A percentile compares a stretch with the other conserved stretches of the same genome.
Evolutionary conservation across 805 yeast genomes (phyloP).

Genomic region (Metschnikowia henanensis): DNA sequence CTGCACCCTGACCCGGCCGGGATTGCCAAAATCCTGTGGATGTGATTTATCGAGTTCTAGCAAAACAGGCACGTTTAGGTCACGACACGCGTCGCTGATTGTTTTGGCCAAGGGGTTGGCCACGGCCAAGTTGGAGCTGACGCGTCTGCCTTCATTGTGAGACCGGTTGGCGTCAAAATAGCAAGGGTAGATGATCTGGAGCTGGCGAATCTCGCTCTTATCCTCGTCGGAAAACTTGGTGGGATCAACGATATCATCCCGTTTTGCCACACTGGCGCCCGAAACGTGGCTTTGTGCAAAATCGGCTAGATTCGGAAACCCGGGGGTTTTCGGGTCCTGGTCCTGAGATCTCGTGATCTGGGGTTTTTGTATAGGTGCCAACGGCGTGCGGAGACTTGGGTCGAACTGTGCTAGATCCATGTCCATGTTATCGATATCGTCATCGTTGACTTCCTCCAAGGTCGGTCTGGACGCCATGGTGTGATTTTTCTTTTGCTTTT

Average conservation of each 20-base stretch:
- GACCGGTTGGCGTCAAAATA: slow-evolving; percentile 83
- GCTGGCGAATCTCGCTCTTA: slow-evolving; percentile 59
- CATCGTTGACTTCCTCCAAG: slow-evolving; percentile 77
- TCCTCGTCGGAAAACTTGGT: slow-evolving; percentile 32
- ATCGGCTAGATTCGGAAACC: slow-evolving; percentile 1
- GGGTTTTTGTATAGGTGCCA: slow-evolving; percentile 65
- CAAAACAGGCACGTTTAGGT: slow-evolving; percentile 41
- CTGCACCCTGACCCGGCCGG: slow-evolving; percentile 88
- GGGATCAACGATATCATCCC: slow-evolving; percentile 15
- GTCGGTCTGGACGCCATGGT: slow-evolving; percentile 53
- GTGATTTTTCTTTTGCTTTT: no score
- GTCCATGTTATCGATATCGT: slow-evolving; percentile 88
- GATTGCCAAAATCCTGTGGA: slow-evolving; percentile 97
- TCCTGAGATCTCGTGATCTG: slow-evolving; percentile 63
- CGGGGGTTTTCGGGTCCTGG: slow-evolving; percentile 19
- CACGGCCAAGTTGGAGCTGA: slow-evolving; percentile 63
- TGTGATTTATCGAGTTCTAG: slow-evolving; percentile 84
- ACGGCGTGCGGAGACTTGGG: slow-evolving; percentile 59
- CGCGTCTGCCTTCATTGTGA: slow-evolving; percentile 82
- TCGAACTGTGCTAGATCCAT: slow-evolving; percentile 93
- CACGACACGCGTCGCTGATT: slow-evolving; percentile 69
- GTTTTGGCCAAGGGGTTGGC: slow-evolving; percentile 86
- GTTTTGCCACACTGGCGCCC: not conserved
- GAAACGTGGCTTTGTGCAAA: not conserved
- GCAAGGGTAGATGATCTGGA: slow-evolving; percentile 86